Conservation (phyloP, 768 basidiomycete species). For the Pulveroboletus sp. region DNA sequence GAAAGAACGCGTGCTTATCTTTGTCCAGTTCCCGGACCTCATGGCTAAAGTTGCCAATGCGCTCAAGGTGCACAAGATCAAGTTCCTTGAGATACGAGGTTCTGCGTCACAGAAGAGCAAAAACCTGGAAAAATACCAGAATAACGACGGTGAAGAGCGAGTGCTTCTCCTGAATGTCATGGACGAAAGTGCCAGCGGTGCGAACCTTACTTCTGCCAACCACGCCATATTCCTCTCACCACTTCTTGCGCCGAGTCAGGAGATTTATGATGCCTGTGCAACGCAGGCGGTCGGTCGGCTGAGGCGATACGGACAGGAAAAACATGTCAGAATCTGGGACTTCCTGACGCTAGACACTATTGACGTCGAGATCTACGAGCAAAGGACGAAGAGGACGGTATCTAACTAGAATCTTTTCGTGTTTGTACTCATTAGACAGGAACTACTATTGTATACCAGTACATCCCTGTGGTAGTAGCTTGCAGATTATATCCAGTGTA, state of each 20-base stretch:
- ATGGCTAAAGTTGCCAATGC: slow-evolving; percentile 89
- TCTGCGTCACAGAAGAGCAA: slow-evolving; percentile 73
- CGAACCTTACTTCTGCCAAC: slow-evolving; percentile 89
- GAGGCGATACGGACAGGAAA: slow-evolving; percentile 78
- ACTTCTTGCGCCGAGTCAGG: slow-evolving; percentile 72
- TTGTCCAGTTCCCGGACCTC: slow-evolving; percentile 94
- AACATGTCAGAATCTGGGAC: slow-evolving; percentile 76
- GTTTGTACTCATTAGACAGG: slow-evolving; percentile 3
- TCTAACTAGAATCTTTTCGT: slow-evolving; percentile 17
- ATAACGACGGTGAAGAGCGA: slow-evolving; percentile 65
- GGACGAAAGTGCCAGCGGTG: slow-evolving; percentile 93
- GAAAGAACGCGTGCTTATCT: slow-evolving; percentile 81
- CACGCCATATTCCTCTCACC: slow-evolving; percentile 95
- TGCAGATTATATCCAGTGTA: background rate
- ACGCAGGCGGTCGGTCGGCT: slow-evolving; percentile 82
- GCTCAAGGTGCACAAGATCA: slow-evolving; percentile 63
- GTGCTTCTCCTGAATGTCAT: slow-evolving; percentile 88
- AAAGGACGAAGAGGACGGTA: slow-evolving; percentile 34
- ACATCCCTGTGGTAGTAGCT: background rate
- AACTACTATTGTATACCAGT: slow-evolving; percentile 10
- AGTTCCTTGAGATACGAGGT: slow-evolving; percentile 78
- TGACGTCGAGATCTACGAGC: slow-evolving; percentile 76
- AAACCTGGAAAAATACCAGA: slow-evolving; percentile 82
- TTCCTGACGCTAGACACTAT: slow-evolving; percentile 86
- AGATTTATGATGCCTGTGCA: slow-evolving; percentile 80